Evolutionary conservation across 495 filamentous ascomycete genomes (phyloP).

Genomic region (Neurospora sp.): DNA sequence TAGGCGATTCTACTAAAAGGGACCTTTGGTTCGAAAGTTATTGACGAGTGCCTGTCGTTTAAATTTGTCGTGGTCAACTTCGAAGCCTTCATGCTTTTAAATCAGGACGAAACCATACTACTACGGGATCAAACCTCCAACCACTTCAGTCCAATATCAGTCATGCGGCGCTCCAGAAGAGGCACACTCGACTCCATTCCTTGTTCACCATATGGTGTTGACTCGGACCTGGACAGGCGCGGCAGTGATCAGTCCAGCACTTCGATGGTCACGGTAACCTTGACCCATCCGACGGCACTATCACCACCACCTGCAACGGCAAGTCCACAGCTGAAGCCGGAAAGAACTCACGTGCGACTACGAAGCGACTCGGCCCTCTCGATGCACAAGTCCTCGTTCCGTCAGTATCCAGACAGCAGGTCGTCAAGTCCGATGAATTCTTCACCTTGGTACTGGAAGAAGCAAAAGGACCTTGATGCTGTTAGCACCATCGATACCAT

Average conservation of each 20-base stretch:
- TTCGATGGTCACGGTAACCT: slow-evolving; percentile 2
- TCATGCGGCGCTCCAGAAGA: slow-evolving; percentile 10
- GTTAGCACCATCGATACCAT: slow-evolving; percentile 11
- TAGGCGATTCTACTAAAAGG: background rate
- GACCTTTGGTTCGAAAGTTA: background rate
- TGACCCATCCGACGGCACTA: slow-evolving; percentile 6
- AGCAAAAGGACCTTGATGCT: slow-evolving; percentile 7
- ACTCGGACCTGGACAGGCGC: slow-evolving; percentile 6
- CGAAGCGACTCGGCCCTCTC: slow-evolving; percentile 32
- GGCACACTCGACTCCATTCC: slow-evolving; percentile 14
- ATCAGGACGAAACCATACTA: background rate
- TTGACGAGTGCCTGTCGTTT: background rate
- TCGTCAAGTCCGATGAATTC: slow-evolving; percentile 12
- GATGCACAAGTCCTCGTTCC: slow-evolving; percentile 22
- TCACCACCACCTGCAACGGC: slow-evolving; percentile 16
- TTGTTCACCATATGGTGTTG: background rate
- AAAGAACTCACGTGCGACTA: slow-evolving; percentile 17
- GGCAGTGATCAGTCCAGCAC: slow-evolving; percentile 10
- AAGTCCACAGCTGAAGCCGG: slow-evolving; percentile 2
- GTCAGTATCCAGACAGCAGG: slow-evolving; percentile 26
- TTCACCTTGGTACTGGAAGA: background rate
- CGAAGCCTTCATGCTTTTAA: too few species aligned
- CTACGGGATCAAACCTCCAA: background rate
- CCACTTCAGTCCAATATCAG: background rate
- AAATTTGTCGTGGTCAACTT: background rate